Percentiles rank a stretch among this genome's conserved stretches.
Evolutionary conservation across 1,139 yeast genomes (phyloP).

Genomic region (Lodderomyces oxycetoniae): DNA sequence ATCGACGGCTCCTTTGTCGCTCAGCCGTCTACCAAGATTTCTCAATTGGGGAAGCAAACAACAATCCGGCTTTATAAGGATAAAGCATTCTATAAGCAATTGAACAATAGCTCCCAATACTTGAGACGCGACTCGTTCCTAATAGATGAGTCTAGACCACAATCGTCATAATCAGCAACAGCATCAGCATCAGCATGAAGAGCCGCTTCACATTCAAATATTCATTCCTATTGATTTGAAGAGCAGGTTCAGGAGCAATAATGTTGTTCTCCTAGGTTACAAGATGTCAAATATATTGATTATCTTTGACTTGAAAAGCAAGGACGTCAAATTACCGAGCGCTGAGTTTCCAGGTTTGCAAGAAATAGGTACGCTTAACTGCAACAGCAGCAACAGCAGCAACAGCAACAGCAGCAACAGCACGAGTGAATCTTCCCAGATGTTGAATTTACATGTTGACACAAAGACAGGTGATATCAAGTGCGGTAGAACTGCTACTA

Average conservation of each 20-base stretch:
- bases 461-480: background rate
- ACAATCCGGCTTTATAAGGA: background rate
- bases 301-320: slow-evolving; percentile 11
- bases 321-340: background rate
- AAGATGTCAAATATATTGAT: slow-evolving; percentile 22
- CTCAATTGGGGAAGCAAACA: background rate
- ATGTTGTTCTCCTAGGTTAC: slow-evolving; percentile 24
- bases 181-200: slow-evolving; percentile 3
- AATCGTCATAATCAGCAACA: background rate
- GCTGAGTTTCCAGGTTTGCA: slow-evolving; percentile 14
- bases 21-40: background rate
- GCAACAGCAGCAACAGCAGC: no score
- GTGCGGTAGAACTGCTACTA: slow-evolving; percentile 18
- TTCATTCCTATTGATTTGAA: slow-evolving; percentile 36
- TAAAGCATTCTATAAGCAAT: slow-evolving; percentile 30
- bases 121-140: slow-evolving; percentile 41
- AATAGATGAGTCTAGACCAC: slow-evolving; percentile 16
- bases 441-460: slow-evolving; percentile 12
- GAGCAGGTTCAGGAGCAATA: slow-evolving; percentile 8
- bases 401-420: no score
- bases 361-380: no score
- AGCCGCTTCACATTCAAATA: slow-evolving; percentile 18
- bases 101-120: slow-evolving; percentile 42
- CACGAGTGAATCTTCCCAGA: no score
- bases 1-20: slow-evolving; percentile 4